Base-by-base conservation (phyloP, 1,284 basidiomycete genomes). In the Cutaneotrichosporon daszewskae region DNA sequence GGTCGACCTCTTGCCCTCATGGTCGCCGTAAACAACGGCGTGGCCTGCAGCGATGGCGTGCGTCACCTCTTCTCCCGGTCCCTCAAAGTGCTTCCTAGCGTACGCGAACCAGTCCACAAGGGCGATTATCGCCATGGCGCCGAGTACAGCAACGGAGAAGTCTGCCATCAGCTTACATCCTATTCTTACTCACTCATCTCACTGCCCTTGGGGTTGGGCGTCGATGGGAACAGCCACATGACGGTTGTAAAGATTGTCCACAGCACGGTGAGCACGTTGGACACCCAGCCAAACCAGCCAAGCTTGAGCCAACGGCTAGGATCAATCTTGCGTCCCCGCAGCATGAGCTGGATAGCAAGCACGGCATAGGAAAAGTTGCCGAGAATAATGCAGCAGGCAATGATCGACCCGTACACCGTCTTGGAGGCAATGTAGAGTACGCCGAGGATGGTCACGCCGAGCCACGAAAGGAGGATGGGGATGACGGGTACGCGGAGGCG, bases 141-240 rank as follows among this genome's bases (percentile, higher is more conserved):
- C 47, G 16, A 53, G 37, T 4, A 53, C 51, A 8, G 63, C 65
- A 4, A 59, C 40, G 0, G 54, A 54, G 47, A 66, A 72, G 53
- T 71, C 32, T 33, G 28, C 13, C 5, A 13, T 7, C 13, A 29
- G 13, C 28, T 6, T 5, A 27, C 32, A 17, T 9, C 18, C n/a
- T 19, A 33, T 10, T 29, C n/a, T 8, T 7, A 33, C 32, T 33
- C 32, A 33, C 32, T 71, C 69, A 71, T 69, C 24, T 53, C 59
- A 2, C 48, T 47, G 1, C 53, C 42, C 12, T 22, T 26, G 4
- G 34, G 33, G 23, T 27, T 13, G 4, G 66, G 37, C 6, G 49
- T 60, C 11, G 68, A 63, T 1, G 72, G 72, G 58, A 73, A 72
- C 16, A 68, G 35, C 60, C 73, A 74, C 53, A 72, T 71, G 16